Evolutionary conservation across 805 yeast species (phyloP), one percentile per base, ranked within the genome.

Genomic region (Hanseniaspora thailandica): DNA sequence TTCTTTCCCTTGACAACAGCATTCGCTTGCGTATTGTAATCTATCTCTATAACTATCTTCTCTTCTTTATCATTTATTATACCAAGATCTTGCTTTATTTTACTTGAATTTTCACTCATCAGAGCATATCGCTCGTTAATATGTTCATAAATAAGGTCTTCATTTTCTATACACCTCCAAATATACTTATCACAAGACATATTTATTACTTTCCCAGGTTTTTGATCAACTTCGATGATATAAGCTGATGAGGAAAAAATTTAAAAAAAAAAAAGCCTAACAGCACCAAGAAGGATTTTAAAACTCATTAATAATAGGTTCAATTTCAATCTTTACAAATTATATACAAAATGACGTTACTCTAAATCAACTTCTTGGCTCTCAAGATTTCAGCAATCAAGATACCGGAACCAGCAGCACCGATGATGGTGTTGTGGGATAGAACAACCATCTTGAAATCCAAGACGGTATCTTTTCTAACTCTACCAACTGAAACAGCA

Each of bases 381-480:
- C 77, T 69, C 62, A 93, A 75, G 53, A 88, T 75, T 73, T 93
- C 98, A 51, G 95, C 98, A 66, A 93, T 93, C 69, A 93, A 79
- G 57, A 93, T 76, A 69, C 98, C 98, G 8, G 97, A 84, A 67
- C 98, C 98, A 25, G 98, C 98, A 64, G 98, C 98, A 65, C 98
- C 98, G 60, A 93, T 86, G 62, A 93, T 78, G 53, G 98, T 93
- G 76, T 93, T 93, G 70, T 93, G 98, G 26, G 97, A 89, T 59
- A 93, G 74, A n/a, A 88, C 93, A 53, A 93, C 96, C 89, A 93
- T 90, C 73, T 93, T 93, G 74, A 77, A 80, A 69, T 93, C 98
- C 61, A 93, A 76, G 12, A 93, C 86, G 8, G 95, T 88, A 66
- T 93, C 98, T 61, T 80, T 85, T 73, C 98, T 82, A 56, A 93